A percentile compares a stretch with the other conserved stretches of the same genome.
These are phyloP conservation scores for Aurantiochytrium sp. DNA, from an alignment of 108 stramenopile genomes.

Conservation along the genomic window DNA sequence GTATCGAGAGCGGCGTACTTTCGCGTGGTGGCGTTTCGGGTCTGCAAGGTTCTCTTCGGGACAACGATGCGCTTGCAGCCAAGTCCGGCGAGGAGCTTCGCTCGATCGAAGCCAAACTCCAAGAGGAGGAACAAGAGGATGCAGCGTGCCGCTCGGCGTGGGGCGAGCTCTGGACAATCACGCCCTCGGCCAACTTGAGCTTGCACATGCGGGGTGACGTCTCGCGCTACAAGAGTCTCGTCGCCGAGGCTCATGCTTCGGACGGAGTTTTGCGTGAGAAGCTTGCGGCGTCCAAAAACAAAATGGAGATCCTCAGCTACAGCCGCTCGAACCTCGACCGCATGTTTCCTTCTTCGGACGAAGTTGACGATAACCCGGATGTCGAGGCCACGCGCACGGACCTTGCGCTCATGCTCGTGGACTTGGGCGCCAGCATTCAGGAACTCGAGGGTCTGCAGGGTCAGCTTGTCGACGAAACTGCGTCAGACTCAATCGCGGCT, in stretches of 20 bases:
- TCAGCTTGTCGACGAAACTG: neutral
- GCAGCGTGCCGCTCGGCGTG: neutral
- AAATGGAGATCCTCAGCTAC: neutral
- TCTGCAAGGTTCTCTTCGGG: neutral
- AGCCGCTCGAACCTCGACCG: neutral
- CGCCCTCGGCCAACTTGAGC: neutral
- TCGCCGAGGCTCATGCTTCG: neutral
- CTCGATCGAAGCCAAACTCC: neutral
- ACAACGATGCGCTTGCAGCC: neutral
- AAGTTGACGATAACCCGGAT: neutral
- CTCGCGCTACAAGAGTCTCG: neutral
- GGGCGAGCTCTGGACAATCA: conserved; percentile 2
- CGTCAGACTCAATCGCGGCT: neutral
- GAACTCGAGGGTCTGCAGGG: neutral
- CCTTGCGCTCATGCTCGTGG: conserved; percentile 10
- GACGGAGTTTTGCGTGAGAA: neutral
- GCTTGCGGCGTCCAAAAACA: neutral
- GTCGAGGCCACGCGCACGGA: neutral
- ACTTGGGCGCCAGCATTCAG: neutral
- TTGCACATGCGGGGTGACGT: neutral
- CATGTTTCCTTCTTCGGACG: neutral
- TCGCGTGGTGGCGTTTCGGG: neutral
- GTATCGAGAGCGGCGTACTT: neutral
- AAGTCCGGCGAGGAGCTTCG: neutral
- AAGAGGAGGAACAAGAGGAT: neutral